A percentile compares a stretch with the other conserved stretches of the same genome.
Conservation (phyloP, 2,329 filamentous ascomycete species). For the Aspergillus sp. region DNA sequence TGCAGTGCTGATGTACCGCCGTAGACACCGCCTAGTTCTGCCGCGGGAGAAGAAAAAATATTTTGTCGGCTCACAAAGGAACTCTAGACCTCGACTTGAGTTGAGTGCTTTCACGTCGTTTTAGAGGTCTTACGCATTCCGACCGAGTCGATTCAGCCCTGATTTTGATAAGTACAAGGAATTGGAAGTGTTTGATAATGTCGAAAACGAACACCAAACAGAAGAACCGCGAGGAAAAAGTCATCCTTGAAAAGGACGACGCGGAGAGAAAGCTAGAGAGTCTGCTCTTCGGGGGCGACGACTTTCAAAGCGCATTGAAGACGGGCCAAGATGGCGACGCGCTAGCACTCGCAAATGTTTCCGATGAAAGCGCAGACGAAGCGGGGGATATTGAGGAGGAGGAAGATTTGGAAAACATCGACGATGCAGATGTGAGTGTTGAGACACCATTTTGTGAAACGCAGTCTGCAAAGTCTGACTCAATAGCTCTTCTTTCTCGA, state of each 20-base stretch:
- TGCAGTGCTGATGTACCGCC: conserved; percentile 25
- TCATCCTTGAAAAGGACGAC: conserved; percentile 70
- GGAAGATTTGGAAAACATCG: conserved; percentile 64
- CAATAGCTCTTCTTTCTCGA: conserved; percentile 79
- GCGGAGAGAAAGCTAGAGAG: conserved; percentile 85
- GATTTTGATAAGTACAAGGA: no score
- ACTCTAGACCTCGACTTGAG: background rate
- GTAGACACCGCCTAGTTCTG: conserved; percentile 35
- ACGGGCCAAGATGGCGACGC: conserved; percentile 52
- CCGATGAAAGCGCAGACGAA: conserved; percentile 33
- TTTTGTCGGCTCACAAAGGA: conserved; percentile 22
- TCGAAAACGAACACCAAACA: conserved; percentile 33
- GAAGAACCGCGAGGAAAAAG: conserved; percentile 32
- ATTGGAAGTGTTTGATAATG: conserved; percentile 26
- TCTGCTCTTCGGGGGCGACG: conserved; percentile 82
- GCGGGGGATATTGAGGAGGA: conserved; percentile 44
- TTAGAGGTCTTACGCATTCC: no score
- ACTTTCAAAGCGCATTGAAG: conserved; percentile 77
- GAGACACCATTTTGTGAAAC: background rate
- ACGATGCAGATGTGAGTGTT: conserved; percentile 70
- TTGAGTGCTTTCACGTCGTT: background rate
- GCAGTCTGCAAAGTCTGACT: background rate
- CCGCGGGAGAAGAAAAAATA: conserved; percentile 40
- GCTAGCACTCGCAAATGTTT: conserved; percentile 42
- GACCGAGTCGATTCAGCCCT: no score